Evolutionary conservation across 495 filamentous ascomycete species (phyloP).

Genomic region (Xeromyces bisporus): DNA sequence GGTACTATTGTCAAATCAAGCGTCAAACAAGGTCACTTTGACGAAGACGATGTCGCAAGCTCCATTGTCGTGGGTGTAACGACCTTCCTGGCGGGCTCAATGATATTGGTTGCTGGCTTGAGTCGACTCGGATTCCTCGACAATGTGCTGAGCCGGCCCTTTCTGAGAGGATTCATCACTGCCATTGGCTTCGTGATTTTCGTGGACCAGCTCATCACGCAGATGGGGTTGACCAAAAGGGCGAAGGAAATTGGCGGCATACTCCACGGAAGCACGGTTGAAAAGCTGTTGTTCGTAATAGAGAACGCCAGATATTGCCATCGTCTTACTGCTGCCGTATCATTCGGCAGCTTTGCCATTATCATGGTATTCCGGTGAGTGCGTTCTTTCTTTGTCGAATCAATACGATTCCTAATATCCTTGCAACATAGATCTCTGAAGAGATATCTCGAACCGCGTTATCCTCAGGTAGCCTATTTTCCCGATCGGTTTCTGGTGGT

Average conservation of each 20-base stretch:
- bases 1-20: constrained; percentile 70
- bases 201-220: constrained; percentile 84
- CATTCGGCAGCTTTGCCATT: constrained; percentile 61
- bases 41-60: constrained; percentile 54
- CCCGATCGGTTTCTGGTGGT: constrained; percentile 90
- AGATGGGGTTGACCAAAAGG: constrained; percentile 55
- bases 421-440: constrained; percentile 49
- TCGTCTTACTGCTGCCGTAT: constrained; percentile 53
- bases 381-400: neutral
- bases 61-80: constrained; percentile 79
- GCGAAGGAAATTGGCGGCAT: constrained; percentile 40
- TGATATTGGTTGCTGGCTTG: constrained; percentile 71
- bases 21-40: constrained; percentile 47
- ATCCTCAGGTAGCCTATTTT: constrained; percentile 68
- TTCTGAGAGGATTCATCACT: constrained; percentile 87
- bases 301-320: constrained; percentile 48
- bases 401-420: constrained; percentile 5
- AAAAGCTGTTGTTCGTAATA: constrained; percentile 69
- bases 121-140: constrained; percentile 86
- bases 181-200: constrained; percentile 93
- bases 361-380: constrained; percentile 72
- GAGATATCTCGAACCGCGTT: constrained; percentile 61
- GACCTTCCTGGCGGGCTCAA: constrained; percentile 68
- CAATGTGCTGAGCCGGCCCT: constrained; percentile 81
- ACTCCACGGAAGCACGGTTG: constrained; percentile 65